A percentile compares a stretch with the other conserved stretches of the same genome.
Evolutionary conservation across 768 basidiomycete genomes (phyloP).

Genomic region (Paxillus ammoniavirescens): DNA sequence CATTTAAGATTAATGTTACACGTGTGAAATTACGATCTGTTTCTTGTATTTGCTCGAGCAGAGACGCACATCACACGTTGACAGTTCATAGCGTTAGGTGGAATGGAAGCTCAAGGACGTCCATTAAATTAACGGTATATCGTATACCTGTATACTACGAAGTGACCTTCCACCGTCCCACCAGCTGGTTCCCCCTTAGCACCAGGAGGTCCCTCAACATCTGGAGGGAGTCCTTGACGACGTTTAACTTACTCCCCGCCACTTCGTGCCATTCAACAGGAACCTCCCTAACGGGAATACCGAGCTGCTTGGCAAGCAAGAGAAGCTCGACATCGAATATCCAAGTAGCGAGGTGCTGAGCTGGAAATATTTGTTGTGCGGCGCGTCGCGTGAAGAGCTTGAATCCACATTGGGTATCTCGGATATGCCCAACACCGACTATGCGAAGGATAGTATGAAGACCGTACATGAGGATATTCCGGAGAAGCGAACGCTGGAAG

Average conservation of each 20-base stretch:
- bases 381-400: slow-evolving; percentile 88
- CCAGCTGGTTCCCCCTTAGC: slow-evolving; percentile 74
- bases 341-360: slow-evolving; percentile 87
- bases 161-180: slow-evolving; percentile 69
- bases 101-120: slow-evolving; percentile 2
- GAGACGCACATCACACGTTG: slow-evolving; percentile 18
- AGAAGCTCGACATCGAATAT: slow-evolving; percentile 96
- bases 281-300: slow-evolving; percentile 82
- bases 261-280: slow-evolving; percentile 94
- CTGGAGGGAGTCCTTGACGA: slow-evolving; percentile 79
- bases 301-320: slow-evolving; percentile 74
- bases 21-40: slow-evolving; percentile 29
- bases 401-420: slow-evolving; percentile 97
- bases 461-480: slow-evolving; percentile 93
- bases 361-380: slow-evolving; percentile 80
- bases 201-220: slow-evolving; percentile 89
- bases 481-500: slow-evolving; percentile 75
- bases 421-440: slow-evolving; percentile 85
- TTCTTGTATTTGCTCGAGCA: slow-evolving; percentile 29
- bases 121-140: slow-evolving; percentile 28
- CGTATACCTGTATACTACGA: slow-evolving; percentile 21
- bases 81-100: slow-evolving; percentile 5
- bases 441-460: slow-evolving; percentile 87
- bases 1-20: slow-evolving; percentile 35
- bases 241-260: slow-evolving; percentile 85